Base-by-base conservation (phyloP, 371 early-diverging fungal species). In the Parasitella parasitica region DNA sequence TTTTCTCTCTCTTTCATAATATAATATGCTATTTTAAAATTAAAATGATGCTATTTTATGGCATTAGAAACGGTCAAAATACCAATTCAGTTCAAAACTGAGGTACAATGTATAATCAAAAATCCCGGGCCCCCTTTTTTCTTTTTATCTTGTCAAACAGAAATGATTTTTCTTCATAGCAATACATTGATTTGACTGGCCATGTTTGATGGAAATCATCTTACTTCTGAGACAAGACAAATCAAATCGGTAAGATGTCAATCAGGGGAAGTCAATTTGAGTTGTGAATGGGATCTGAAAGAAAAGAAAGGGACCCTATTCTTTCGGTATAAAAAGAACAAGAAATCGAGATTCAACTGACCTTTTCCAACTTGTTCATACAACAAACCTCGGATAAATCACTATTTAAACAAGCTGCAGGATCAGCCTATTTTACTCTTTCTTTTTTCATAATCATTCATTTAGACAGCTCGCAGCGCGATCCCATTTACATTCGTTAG, bases 331-430 rank as follows among this genome's bases (percentile, higher is more conserved):
- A 35, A 54, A 35, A 35, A 22, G 30, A n/a, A 18, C 18, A n/a
- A n/a, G 18, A 52, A 52, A 52, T 13, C 30, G 6, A 8, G 24
- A 36, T 54, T 24, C 22, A 55, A 9, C n/a, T 55, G 55, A 39
- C 28, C 37, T 35, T 48, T 48, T 22, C 24, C 32, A n/a, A 32
- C 9, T 20, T 18, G 28, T 52, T 34, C 52, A 28, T 46, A 22
- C 22, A 46, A 28, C 36, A 37, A 18, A 54, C 27, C 26, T 38
- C 24, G 2, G 22, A 39, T 26, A 32, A 41, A 56, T 7, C 22
- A 22, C 8, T 30, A 34, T 43, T 34, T 57, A 43, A 43, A 43
- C 43, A 43, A 43, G 28, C 57, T 57, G 57, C 57, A 18, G 57
- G 57, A 30, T 57, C 57, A 57, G 57, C 41, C 20, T n/a, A 8